Conservation (phyloP, 2,329 filamentous ascomycete species). For the Penicillium sp. region DNA sequence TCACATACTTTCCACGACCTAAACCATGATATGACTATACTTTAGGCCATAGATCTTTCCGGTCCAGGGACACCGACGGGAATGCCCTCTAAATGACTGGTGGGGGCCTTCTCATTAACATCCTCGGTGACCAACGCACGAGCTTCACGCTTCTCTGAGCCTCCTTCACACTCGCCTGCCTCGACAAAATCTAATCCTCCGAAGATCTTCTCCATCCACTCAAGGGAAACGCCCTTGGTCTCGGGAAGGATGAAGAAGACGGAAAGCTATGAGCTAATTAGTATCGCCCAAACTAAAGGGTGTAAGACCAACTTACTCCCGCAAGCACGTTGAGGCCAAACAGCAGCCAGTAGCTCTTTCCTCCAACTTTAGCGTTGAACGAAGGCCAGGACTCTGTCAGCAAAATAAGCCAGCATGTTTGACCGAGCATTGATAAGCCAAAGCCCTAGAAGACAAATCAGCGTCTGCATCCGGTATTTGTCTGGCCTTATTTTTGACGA, state of each 20-base stretch:
- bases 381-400: constrained; percentile 44
- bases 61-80: not conserved
- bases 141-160: constrained; percentile 27
- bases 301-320: constrained; percentile 4
- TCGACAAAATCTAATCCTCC: constrained; percentile 40
- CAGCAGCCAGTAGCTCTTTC: constrained; percentile 42
- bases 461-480: not conserved
- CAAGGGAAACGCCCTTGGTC: constrained; percentile 36
- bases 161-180: constrained; percentile 35
- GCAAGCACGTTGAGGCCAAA: constrained; percentile 37
- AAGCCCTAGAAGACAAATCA: constrained; percentile 6
- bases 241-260: constrained; percentile 38
- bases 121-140: constrained; percentile 2
- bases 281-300: not conserved
- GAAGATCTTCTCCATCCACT: constrained; percentile 40
- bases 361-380: constrained; percentile 41
- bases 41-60: not conserved
- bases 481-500: not conserved
- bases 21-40: not conserved
- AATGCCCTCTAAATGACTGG: constrained; percentile 8
- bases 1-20: not conserved
- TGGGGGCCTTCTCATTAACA: not conserved
- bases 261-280: constrained; percentile 21
- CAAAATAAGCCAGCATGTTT: constrained; percentile 41
- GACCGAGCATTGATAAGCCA: constrained; percentile 27